Percentiles rank a stretch among this genome's conserved stretches.
phyloP scores from a whole-genome alignment of 306 rosid species.

The Hippophae gyantsensis region DNA sequence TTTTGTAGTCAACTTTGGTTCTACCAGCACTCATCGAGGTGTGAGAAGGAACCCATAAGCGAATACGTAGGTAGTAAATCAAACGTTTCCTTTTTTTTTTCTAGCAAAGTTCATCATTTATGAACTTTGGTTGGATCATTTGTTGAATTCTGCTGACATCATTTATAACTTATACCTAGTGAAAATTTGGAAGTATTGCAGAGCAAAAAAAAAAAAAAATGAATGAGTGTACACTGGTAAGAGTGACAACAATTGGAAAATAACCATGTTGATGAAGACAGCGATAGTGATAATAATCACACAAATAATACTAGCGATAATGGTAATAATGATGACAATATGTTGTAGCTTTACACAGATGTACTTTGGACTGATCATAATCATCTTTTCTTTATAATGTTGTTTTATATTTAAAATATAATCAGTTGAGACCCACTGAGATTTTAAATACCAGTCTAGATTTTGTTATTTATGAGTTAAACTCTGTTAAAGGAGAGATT shows the following conservation, averaged over 20 bases:
- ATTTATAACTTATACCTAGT: neutral
- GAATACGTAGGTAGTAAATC: no score
- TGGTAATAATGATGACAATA: no score
- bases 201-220: neutral
- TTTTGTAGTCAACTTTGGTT: neutral
- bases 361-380: no score
- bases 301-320: neutral
- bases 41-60: neutral
- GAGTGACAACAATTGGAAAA: neutral
- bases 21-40: neutral
- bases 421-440: no score
- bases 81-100: no score
- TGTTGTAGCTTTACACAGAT: no score
- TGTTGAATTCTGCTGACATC: neutral
- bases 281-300: neutral
- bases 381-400: no score
- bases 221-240: neutral
- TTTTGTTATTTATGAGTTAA: no score
- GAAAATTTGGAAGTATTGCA: neutral
- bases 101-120: no score
- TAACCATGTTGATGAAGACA: neutral
- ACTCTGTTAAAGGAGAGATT: no score
- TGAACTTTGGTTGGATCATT: neutral
- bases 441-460: no score
- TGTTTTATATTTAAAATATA: no score